Percentiles rank a stretch among this genome's conserved stretches.
phyloP scores from a whole-genome alignment of 108 stramenopile genomes.

The Epithemia pelagica region DNA sequence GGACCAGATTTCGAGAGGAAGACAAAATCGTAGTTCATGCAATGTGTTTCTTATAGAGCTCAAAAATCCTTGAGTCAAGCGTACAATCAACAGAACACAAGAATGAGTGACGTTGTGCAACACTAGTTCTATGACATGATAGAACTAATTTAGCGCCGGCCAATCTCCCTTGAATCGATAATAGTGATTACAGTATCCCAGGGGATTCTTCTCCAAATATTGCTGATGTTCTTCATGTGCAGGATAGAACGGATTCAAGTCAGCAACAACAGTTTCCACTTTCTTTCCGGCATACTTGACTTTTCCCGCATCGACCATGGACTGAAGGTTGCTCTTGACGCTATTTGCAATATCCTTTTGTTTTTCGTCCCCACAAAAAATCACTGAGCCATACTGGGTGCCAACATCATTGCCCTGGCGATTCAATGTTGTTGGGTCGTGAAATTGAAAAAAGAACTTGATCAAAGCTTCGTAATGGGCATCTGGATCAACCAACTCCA shows the following conservation, averaged over 20 bases:
- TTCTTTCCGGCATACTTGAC: slow-evolving; percentile 13
- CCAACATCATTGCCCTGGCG: slow-evolving; percentile 71
- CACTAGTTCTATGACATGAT: no score
- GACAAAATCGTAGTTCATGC: no score
- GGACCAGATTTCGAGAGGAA: no score
- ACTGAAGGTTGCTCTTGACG: slow-evolving; percentile 27
- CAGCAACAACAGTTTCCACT: slow-evolving; percentile 22
- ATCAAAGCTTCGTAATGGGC: slow-evolving; percentile 40
- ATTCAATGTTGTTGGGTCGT: slow-evolving; percentile 67
- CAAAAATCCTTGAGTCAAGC: no score
- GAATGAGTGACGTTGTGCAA: no score
- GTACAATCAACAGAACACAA: no score
- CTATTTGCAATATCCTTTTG: slow-evolving; percentile 33
- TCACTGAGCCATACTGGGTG: slow-evolving; percentile 54
- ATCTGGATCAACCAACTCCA: slow-evolving; percentile 33
- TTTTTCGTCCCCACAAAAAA: slow-evolving; percentile 47
- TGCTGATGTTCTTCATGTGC: slow-evolving; percentile 47
- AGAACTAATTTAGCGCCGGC: slow-evolving; percentile 7
- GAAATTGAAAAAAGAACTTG: slow-evolving; percentile 58
- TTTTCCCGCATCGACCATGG: not conserved
- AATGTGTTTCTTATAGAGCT: no score
- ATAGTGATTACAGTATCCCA: slow-evolving; percentile 42
- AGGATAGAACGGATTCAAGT: slow-evolving; percentile 17
- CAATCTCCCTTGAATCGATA: slow-evolving; percentile 27
- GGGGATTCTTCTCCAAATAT: slow-evolving; percentile 39